phyloP scores from a whole-genome alignment of 768 basidiomycete species.

The Naganishia onofrii region DNA sequence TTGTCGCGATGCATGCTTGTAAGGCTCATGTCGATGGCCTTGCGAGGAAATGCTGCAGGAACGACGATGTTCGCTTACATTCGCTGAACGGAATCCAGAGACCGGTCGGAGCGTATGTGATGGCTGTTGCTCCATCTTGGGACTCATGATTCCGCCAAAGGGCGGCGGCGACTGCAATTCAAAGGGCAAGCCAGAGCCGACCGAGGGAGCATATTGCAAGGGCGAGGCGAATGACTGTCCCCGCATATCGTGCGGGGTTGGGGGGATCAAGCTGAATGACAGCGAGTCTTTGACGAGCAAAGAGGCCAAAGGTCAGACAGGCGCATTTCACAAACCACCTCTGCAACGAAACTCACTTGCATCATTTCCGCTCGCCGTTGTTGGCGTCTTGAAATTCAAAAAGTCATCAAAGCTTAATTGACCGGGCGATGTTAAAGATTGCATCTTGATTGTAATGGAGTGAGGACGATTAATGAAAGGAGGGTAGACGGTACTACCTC shows the following conservation, averaged over 20 bases:
- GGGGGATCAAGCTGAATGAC: conserved; percentile 31
- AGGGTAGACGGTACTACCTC: neutral
- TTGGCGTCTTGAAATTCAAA: conserved; percentile 11
- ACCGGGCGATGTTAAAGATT: neutral
- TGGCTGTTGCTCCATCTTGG: conserved; percentile 1
- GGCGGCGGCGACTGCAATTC: conserved; percentile 6
- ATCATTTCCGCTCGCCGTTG: conserved; percentile 14
- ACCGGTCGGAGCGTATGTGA: neutral
- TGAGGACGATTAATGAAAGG: neutral
- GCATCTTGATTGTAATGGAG: neutral
- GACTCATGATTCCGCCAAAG: conserved; percentile 17
- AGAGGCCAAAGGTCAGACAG: neutral
- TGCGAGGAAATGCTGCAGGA: neutral
- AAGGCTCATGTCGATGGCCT: conserved; percentile 20
- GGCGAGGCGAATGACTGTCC: conserved; percentile 4
- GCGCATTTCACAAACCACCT: neutral
- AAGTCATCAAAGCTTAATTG: conserved; percentile 28
- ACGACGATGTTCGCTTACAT: neutral
- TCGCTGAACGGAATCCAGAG: conserved; percentile 5
- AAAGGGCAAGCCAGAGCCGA: conserved; percentile 7
- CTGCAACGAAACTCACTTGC: conserved; percentile 2
- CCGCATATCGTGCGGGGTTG: conserved; percentile 28
- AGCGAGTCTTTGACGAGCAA: neutral
- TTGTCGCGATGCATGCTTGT: conserved; percentile 25
- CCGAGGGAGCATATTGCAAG: neutral